Percentiles rank a stretch among this genome's conserved stretches.
phyloP scores from a whole-genome alignment of 2,329 filamentous ascomycete genomes.

The Aspergillus sp. region DNA sequence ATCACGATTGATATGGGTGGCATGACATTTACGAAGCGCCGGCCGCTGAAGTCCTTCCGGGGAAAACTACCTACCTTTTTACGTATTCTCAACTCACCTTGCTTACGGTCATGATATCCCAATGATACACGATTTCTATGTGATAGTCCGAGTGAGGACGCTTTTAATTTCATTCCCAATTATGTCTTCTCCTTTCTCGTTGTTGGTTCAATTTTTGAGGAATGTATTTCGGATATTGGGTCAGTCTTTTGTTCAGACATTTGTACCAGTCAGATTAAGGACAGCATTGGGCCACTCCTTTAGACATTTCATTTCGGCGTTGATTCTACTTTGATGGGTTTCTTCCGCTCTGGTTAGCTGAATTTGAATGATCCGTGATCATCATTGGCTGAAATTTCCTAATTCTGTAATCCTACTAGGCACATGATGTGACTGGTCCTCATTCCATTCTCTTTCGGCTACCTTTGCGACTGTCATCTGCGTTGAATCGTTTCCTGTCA shows the following conservation, averaged over 20 bases:
- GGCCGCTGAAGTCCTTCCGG: slow-evolving; percentile 11
- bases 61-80: slow-evolving; percentile 4
- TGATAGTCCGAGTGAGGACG: slow-evolving; percentile 9
- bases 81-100: slow-evolving; percentile 6
- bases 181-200: neutral
- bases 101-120: slow-evolving; percentile 19
- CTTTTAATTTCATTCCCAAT: neutral
- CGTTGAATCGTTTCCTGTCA: slow-evolving; percentile 9
- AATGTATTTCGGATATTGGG: slow-evolving; percentile 3
- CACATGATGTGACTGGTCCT: neutral
- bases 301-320: slow-evolving; percentile 1
- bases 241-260: neutral
- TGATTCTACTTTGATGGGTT: neutral
- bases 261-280: slow-evolving; percentile 13
- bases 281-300: neutral
- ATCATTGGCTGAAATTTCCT: no score
- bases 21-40: slow-evolving; percentile 14
- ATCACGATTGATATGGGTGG: slow-evolving; percentile 10
- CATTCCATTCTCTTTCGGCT: neutral
- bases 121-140: slow-evolving; percentile 7
- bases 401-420: no score
- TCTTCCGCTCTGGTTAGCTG: slow-evolving; percentile 1
- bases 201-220: neutral
- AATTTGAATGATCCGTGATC: neutral
- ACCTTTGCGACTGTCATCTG: neutral